These are phyloP conservation scores for Inonotus hispidus DNA, from an alignment of 1,284 basidiomycete species.

Conservation along the genomic window DNA sequence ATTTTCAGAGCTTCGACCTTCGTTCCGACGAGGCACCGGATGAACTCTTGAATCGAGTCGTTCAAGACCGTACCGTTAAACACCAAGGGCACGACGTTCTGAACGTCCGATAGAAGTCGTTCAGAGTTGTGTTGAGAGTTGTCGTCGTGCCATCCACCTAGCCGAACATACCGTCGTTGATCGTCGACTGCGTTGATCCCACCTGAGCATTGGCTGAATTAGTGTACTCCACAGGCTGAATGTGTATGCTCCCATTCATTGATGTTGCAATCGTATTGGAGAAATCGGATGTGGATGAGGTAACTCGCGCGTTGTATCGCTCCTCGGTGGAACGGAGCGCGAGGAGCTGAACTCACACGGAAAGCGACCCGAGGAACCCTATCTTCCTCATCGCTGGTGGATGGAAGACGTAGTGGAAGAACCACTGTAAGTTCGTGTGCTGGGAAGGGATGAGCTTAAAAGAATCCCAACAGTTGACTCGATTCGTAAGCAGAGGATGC, in stretches of 20 bases:
- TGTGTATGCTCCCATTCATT: constrained; percentile 77
- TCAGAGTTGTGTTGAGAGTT: constrained; percentile 78
- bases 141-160: constrained; percentile 94
- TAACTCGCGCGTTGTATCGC: constrained; percentile 56
- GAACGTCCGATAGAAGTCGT: constrained; percentile 70
- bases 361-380: constrained; percentile 84
- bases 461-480: constrained; percentile 44
- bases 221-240: constrained; percentile 76
- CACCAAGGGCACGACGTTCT: constrained; percentile 61
- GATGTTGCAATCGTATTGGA: constrained; percentile 66
- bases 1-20: constrained; percentile 85
- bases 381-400: constrained; percentile 87
- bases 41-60: constrained; percentile 76
- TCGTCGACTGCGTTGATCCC: constrained; percentile 58
- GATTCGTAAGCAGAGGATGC: constrained; percentile 66
- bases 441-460: constrained; percentile 54
- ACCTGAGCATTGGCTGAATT: constrained; percentile 70
- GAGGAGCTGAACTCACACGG: constrained; percentile 80
- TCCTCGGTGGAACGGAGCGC: constrained; percentile 67
- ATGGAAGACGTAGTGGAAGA: constrained; percentile 85
- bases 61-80: constrained; percentile 84
- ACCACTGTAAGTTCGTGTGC: constrained; percentile 70
- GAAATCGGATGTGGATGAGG: constrained; percentile 59
- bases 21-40: constrained; percentile 83
- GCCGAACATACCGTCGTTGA: constrained; percentile 86